These are phyloP conservation scores for Didymella arachidicola DNA, from an alignment of 2,329 filamentous ascomycete species.

Conservation along the genomic window DNA sequence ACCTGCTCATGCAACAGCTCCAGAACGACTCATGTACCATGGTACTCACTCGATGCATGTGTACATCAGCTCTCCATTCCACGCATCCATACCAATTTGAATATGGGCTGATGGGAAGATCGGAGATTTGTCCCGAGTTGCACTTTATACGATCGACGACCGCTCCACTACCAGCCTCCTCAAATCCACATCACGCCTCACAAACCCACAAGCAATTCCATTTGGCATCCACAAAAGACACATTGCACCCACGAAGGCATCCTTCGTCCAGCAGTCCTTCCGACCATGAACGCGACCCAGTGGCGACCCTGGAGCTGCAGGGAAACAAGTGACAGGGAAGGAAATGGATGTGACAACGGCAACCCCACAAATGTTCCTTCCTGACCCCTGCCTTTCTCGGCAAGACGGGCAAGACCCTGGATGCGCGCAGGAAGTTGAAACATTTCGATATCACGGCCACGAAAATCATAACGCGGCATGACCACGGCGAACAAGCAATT, in stretches of 20 bases:
- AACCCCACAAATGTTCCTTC: slow-evolving; percentile 12
- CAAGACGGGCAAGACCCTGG: slow-evolving; percentile 1
- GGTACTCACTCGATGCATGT: neutral
- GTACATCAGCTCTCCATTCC: slow-evolving; percentile 7
- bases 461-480: neutral
- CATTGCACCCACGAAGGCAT: neutral
- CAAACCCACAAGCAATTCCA: slow-evolving; percentile 6
- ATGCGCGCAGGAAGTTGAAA: slow-evolving; percentile 7
- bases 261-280: slow-evolving; percentile 1
- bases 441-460: slow-evolving; percentile 16
- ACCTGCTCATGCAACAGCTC: neutral
- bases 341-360: neutral
- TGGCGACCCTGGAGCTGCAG: slow-evolving; percentile 7
- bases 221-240: slow-evolving; percentile 2
- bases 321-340: neutral
- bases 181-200: neutral
- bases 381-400: slow-evolving; percentile 1
- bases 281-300: slow-evolving; percentile 5
- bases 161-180: slow-evolving; percentile 8
- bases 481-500: neutral
- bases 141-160: slow-evolving; percentile 1
- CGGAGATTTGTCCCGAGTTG: slow-evolving; percentile 3
- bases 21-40: neutral
- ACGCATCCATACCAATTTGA: slow-evolving; percentile 4
- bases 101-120: slow-evolving; percentile 3